These are phyloP conservation scores for Cladophialophora carrionii DNA, from an alignment of 2,329 filamentous ascomycete genomes.

Conservation along the genomic window DNA sequence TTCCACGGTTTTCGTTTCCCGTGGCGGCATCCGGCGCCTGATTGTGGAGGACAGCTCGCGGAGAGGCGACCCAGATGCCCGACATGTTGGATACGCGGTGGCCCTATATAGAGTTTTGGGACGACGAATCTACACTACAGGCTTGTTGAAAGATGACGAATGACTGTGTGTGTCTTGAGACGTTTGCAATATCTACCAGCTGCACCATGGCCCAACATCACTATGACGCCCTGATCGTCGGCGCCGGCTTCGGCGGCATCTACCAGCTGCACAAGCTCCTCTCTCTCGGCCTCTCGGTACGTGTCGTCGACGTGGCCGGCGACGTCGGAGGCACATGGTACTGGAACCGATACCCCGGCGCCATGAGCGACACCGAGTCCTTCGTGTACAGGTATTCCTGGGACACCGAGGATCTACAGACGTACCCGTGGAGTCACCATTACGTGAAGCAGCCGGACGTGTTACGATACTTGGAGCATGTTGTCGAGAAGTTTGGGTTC, in stretches of 20 bases:
- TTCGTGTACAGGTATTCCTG: slow-evolving; percentile 47
- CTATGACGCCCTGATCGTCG: slow-evolving; percentile 40
- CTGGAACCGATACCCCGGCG: slow-evolving; percentile 48
- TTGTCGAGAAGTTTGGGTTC: slow-evolving; percentile 51
- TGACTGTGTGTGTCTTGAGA: background rate
- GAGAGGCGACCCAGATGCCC: background rate
- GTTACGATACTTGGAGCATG: slow-evolving; percentile 53
- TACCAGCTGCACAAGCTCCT: slow-evolving; percentile 58
- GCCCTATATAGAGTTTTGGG: background rate
- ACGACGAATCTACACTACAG: background rate
- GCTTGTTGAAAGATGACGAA: no score
- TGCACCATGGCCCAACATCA: slow-evolving; percentile 4
- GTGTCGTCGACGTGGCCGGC: slow-evolving; percentile 58
- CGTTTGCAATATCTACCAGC: background rate
- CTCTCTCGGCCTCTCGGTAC: slow-evolving; percentile 53
- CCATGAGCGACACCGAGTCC: slow-evolving; percentile 38
- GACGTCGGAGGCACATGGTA: slow-evolving; percentile 48
- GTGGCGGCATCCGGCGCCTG: slow-evolving; percentile 4
- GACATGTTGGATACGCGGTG: background rate
- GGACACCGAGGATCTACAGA: slow-evolving; percentile 38
- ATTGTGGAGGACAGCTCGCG: slow-evolving; percentile 2
- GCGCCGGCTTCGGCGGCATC: slow-evolving; percentile 48
- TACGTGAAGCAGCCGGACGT: slow-evolving; percentile 44
- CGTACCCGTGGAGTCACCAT: slow-evolving; percentile 32
- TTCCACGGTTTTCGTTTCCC: slow-evolving; percentile 23